phyloP scores from a whole-genome alignment of 257 asterid genomes.

The Parsonsia alboflavescens region DNA sequence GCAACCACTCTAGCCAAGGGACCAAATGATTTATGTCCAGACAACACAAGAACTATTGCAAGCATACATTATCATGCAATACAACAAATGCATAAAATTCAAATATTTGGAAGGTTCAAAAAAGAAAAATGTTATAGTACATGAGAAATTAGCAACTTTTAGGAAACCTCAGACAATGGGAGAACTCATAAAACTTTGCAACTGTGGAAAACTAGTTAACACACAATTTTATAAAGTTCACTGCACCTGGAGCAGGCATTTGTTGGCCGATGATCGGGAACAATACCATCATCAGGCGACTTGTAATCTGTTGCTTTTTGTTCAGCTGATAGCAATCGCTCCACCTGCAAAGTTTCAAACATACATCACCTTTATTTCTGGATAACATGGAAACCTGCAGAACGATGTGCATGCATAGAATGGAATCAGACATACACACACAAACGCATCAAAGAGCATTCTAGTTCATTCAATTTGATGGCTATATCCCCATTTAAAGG shows the following conservation, averaged over 20 bases:
- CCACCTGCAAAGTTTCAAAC: constrained; percentile 54
- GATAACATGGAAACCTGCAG: not conserved
- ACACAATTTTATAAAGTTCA: not conserved
- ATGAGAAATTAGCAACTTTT: not conserved
- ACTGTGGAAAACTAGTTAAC: not conserved
- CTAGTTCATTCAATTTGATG: too few species aligned
- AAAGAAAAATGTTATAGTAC: not conserved
- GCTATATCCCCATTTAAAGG: not conserved
- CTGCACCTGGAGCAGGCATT: constrained; percentile 82
- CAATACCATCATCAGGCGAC: constrained; percentile 88
- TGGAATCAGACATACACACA: not conserved
- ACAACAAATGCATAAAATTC: not conserved
- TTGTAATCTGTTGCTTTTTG: constrained; percentile 87
- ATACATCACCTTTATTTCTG: constrained; percentile 2
- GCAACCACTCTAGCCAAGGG: constrained; percentile 73
- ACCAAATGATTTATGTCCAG: constrained; percentile 20
- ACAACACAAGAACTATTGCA: constrained; percentile 2
- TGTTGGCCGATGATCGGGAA: constrained; percentile 96
- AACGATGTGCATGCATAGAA: not conserved
- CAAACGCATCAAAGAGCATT: not conserved
- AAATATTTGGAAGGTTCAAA: not conserved
- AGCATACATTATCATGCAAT: not conserved
- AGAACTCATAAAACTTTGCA: not conserved
- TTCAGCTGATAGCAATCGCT: constrained; percentile 85
- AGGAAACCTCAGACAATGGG: not conserved